Base-by-base conservation (phyloP, 2,329 filamentous ascomycete genomes). In the Verticillium isaacii region DNA sequence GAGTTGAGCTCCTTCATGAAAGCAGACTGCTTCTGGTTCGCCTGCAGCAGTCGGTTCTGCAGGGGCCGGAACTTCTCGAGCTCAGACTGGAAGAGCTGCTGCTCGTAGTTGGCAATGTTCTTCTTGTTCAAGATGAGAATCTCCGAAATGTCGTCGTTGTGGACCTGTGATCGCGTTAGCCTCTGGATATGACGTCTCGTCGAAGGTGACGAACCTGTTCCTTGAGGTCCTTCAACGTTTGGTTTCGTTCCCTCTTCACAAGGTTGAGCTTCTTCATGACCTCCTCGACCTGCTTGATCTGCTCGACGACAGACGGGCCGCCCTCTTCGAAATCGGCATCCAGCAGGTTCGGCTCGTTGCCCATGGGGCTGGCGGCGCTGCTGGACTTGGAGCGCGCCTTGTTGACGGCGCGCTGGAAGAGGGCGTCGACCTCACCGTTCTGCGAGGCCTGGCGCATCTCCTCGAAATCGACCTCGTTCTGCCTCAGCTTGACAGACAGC, bases 91-190 rank as follows among this genome's bases (percentile, higher is more conserved):
- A 99, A 99, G 2, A 99, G 84, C 70, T 97, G 92, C 14, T 83
- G 89, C 74, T 99, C 95, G 70, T 95, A 94, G 70, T 92, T 96
- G 23, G 92, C 85, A 70, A 98, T 94, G 1, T 92, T 90, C 77
- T 98, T 99, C 74, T 98, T 98, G 82, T 99, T 99, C 63, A 99
- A 80, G 61, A 99, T 99, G 63, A 99, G 82, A 14, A 98, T 93
- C 71, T 97, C 95, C 5, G 93, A 97, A 66, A 99, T 99, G 70
- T 99, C 96, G 71, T 99, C 96, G 67, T 90, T 92, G 76, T 96
- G 94, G 60, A 94, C 89, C 94, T 97, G 60, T 11, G 19, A 17
- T 17, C 57, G 64, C 64, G 62, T 76, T 61, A 71, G 68, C 62
- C 9, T 1, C 19, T 32, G 3, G 6, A 34, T 32, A 39, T 17